phyloP scores from a whole-genome alignment of 2,329 filamentous ascomycete species.

The Alternaria conjuncta region DNA sequence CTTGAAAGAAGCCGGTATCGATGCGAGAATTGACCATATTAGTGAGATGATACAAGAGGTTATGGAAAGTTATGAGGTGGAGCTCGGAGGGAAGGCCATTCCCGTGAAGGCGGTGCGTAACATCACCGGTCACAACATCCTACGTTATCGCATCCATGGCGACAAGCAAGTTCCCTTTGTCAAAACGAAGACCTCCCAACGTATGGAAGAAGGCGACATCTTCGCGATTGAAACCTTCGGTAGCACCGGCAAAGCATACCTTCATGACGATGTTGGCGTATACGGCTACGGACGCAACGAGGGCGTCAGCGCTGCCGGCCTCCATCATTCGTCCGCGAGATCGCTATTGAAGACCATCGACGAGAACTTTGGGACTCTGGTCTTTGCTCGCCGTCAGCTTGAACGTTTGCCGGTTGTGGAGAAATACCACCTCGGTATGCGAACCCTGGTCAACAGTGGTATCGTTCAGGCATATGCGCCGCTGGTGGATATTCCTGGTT shows the following conservation, averaged over 20 bases:
- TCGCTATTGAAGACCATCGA: constrained; percentile 84
- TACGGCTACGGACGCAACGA: constrained; percentile 71
- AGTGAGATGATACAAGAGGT: constrained; percentile 84
- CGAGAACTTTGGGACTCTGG: constrained; percentile 92
- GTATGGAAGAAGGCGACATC: constrained; percentile 96
- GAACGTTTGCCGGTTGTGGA: constrained; percentile 81
- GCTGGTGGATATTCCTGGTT: constrained; percentile 86
- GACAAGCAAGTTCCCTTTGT: constrained; percentile 93
- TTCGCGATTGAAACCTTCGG: constrained; percentile 97
- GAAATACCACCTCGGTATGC: constrained; percentile 89
- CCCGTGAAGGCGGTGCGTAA: constrained; percentile 85
- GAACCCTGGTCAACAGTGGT: constrained; percentile 78
- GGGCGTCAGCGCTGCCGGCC: constrained; percentile 72
- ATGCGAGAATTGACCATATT: constrained; percentile 84
- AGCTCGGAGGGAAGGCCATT: constrained; percentile 76
- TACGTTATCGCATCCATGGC: constrained; percentile 88
- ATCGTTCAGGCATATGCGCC: constrained; percentile 90
- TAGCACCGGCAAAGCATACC: constrained; percentile 85
- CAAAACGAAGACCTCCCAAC: constrained; percentile 81
- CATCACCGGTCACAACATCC: constrained; percentile 89
- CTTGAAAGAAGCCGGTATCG: constrained; percentile 86
- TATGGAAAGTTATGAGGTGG: constrained; percentile 91
- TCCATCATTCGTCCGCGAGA: constrained; percentile 81
- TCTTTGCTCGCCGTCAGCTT: constrained; percentile 86
- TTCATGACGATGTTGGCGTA: constrained; percentile 74